A percentile compares a stretch with the other conserved stretches of the same genome.
Evolutionary conservation across 352 stramenopile genomes (phyloP).

Genomic region (Globisporangium megalacanthum): DNA sequence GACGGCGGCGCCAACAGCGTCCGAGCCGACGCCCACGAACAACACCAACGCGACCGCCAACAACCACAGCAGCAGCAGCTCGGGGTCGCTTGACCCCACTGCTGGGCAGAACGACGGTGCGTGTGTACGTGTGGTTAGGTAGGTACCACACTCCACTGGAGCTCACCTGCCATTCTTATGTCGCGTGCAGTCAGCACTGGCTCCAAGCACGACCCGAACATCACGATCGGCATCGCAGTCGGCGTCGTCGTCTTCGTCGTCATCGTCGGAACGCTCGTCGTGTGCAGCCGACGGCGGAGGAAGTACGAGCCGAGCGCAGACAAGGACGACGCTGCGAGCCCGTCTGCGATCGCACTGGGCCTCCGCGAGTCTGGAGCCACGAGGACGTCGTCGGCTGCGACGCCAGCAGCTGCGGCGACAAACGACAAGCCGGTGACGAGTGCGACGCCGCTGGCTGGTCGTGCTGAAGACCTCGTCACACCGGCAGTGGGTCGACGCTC

Average conservation of each 20-base stretch:
- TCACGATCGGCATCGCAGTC: constrained; percentile 1
- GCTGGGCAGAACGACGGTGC: not conserved
- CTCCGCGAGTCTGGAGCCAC: not conserved
- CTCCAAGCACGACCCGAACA: not conserved
- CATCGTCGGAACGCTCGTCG: not conserved
- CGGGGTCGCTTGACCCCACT: not conserved
- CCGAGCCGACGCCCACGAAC: not conserved
- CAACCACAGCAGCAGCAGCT: not conserved
- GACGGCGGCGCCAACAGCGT: not conserved
- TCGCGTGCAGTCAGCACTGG: not conserved
- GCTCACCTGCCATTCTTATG: not conserved
- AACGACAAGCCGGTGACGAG: not conserved
- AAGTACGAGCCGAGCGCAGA: not conserved
- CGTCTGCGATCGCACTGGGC: not conserved
- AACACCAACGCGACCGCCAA: not conserved
- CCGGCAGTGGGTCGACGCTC: not conserved
- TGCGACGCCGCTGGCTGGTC: not conserved
- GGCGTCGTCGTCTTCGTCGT: constrained; percentile 1
- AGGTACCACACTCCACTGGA: too few species aligned
- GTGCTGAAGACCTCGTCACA: not conserved
- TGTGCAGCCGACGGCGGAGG: not conserved
- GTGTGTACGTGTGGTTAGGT: not conserved
- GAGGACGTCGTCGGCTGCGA: not conserved
- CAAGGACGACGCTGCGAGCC: not conserved
- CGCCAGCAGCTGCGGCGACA: not conserved